Evolutionary conservation across 495 filamentous ascomycete genomes (phyloP), one percentile per base, ranked within the genome.

Genomic region (Umbilicaria muhlenbergii): DNA sequence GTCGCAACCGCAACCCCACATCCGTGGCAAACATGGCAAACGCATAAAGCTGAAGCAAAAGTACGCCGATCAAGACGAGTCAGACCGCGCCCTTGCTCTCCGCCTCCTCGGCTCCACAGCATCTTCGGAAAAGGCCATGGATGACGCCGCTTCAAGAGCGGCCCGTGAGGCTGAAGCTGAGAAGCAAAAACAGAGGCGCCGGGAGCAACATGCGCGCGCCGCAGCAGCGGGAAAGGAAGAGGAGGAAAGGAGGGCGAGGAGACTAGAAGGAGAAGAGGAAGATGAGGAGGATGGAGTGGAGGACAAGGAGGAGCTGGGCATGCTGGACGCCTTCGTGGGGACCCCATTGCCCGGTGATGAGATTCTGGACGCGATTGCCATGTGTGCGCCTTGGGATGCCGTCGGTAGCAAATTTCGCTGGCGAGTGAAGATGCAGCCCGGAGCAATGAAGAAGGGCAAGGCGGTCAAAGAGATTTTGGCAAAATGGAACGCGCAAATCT

Each of bases 61-160:
- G 62, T 98, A 98, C 59, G 86, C 85, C 31, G 70, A 92, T 52
- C 91, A 98, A 69, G 87, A 94, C 53, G 87, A 92, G 14, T 87
- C 91, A 55, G 91, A 98, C 49, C 83, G 87, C 34, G 75, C 71
- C 32, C 69, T 88, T 1, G 86, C 87, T 43, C 77, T 94, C 55
- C 72, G 74, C 13, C 68, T 95, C 13, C 77, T 94, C 11, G 91
- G 91, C 34, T 78, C 82, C 11, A 66, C 76, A 42, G 74, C 76
- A 1, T 67, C 59, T 43, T 68, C 70, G 47, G 65, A 68, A 10
- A 74, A 66, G 47, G 64, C 63, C 2, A 67, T 62, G 24, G 62
- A 65, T 8, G 65, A 67, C n/a, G 64, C 69, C 7, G 63, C 64
- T 45, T 62, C 64, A 38, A 70, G 71, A 54, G 68, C 61, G 18